Percentiles rank a stretch among this genome's conserved stretches.
These are phyloP conservation scores for Cucurbitaria berberidis DNA, from an alignment of 2,329 filamentous ascomycete genomes.

Conservation along the genomic window DNA sequence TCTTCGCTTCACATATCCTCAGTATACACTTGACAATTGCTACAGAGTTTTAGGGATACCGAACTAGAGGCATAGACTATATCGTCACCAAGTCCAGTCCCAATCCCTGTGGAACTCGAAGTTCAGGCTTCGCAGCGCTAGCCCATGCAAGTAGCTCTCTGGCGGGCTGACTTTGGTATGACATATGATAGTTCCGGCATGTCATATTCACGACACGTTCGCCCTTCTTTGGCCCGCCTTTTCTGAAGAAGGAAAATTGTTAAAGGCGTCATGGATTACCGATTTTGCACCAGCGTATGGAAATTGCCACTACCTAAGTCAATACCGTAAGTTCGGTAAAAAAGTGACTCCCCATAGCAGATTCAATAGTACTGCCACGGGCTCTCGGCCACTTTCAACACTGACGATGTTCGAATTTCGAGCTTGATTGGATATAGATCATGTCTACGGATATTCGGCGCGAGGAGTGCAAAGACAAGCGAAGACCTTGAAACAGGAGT, in stretches of 20 bases:
- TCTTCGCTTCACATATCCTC: neutral
- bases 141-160: neutral
- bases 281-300: neutral
- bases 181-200: neutral
- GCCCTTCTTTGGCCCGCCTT: neutral
- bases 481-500: neutral
- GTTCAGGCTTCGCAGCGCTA: neutral
- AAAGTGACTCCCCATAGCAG: neutral
- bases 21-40: neutral
- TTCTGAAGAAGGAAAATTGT: neutral
- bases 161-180: neutral
- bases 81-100: neutral
- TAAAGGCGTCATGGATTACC: conserved; percentile 8
- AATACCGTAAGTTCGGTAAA: neutral
- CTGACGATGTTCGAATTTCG: neutral
- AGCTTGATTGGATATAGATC: neutral
- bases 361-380: neutral
- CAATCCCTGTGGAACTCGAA: neutral
- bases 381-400: neutral
- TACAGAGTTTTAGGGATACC: neutral
- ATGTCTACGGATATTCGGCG: neutral
- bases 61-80: neutral
- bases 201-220: conserved; percentile 3
- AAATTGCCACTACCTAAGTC: neutral
- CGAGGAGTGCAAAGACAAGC: neutral